Percentiles rank a stretch among this genome's conserved stretches.
Evolutionary conservation across 1,284 basidiomycete genomes (phyloP).

Genomic region (Malassezia arunalokei): DNA sequence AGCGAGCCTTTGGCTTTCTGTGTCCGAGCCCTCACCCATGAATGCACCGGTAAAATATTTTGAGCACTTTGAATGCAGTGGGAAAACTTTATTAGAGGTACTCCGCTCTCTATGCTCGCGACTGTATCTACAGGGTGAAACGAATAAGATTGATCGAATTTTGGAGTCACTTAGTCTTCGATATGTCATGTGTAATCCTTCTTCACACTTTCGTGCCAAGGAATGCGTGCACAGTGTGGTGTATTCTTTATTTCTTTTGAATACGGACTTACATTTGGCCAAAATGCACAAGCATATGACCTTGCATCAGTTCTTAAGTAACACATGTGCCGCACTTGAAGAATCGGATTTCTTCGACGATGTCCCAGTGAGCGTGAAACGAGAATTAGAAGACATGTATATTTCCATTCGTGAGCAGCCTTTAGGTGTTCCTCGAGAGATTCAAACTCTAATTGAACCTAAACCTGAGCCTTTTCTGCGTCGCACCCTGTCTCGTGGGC

Average conservation of each 20-base stretch:
- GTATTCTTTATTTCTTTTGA: slow-evolving; percentile 83
- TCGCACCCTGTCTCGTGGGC: too few species aligned
- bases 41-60: slow-evolving; percentile 65
- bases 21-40: background rate
- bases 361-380: background rate
- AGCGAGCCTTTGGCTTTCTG: background rate
- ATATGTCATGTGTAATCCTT: slow-evolving; percentile 81
- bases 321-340: slow-evolving; percentile 68
- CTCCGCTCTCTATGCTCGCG: slow-evolving; percentile 82
- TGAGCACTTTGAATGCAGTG: slow-evolving; percentile 74
- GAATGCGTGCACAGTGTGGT: slow-evolving; percentile 84
- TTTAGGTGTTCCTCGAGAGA: background rate
- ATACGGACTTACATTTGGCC: slow-evolving; percentile 92
- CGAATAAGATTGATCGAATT: slow-evolving; percentile 94
- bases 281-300: slow-evolving; percentile 83
- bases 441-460: too few species aligned
- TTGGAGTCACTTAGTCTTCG: slow-evolving; percentile 76
- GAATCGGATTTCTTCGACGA: background rate
- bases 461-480: too few species aligned
- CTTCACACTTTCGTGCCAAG: slow-evolving; percentile 62
- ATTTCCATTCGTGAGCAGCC: background rate
- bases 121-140: slow-evolving; percentile 84
- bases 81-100: slow-evolving; percentile 69
- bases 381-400: background rate
- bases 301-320: slow-evolving; percentile 77